Evolutionary conservation across 768 basidiomycete genomes (phyloP), one percentile per base, ranked within the genome.

Genomic region (Amyloporia xantha): DNA sequence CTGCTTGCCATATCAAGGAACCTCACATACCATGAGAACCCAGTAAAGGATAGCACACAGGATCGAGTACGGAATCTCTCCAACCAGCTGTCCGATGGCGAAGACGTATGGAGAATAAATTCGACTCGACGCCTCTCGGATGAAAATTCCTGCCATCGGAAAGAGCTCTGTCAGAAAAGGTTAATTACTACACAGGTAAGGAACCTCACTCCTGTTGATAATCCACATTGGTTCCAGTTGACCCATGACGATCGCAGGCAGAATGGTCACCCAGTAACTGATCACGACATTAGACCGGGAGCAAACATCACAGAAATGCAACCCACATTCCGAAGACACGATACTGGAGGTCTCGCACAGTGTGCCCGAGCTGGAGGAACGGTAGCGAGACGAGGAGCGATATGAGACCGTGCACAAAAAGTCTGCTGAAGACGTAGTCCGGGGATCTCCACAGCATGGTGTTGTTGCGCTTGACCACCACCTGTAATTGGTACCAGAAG

Each of bases 51-150:
- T 59, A 10, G 76, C 83, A 55, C 87, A 91, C 12, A 87, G 59
- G 26, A 86, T 61, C 41, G 77, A 82, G 64, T 84, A 86, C 0
- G 90, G 91, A 48, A 87, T 75, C 65, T 95, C 91, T 37, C 89
- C 83, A 12, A 88, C 61, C 21, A 93, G 71, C 60, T 93, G 91
- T 2, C 83, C 81, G 27, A 89, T 75, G 25, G 90, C 86, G 61
- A 94, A 94, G 19, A 91, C 87, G 49, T 82, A 82, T 0, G 88
- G 83, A 0, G 84, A 86, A 66, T 93, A 93, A 59, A 93, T 92
- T 51, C 86, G 79, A 67, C 86, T 87, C 2, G 84, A 86, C 0
- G 86, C 75, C 68, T 92, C 90, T n/a, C 64, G 58, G 20, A 72
- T 67, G 55, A 73, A 73, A 33, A 66, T 66, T 17, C 63, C 70